Conservation (phyloP, 2,329 filamentous ascomycete species). For the Colletotrichum sojae region DNA sequence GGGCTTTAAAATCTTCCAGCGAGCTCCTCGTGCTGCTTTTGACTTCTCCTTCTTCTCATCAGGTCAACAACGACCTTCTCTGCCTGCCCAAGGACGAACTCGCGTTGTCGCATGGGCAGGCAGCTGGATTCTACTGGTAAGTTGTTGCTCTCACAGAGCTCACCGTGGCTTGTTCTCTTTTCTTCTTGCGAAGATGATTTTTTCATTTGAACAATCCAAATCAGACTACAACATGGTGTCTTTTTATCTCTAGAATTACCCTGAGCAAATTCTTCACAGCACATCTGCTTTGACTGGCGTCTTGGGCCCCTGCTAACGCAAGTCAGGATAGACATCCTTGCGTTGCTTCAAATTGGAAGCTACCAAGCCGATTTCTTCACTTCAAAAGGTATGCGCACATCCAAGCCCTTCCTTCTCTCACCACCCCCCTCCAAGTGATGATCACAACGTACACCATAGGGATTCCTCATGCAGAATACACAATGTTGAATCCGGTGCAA, state of each 20-base stretch:
- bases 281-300: background rate
- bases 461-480: constrained; percentile 79
- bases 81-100: constrained; percentile 19
- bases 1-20: constrained; percentile 42
- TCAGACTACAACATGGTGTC: constrained; percentile 72
- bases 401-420: background rate
- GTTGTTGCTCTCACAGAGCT: constrained; percentile 20
- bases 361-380: constrained; percentile 42
- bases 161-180: constrained; percentile 15
- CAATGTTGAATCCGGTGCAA: constrained; percentile 73
- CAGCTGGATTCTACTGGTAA: constrained; percentile 31
- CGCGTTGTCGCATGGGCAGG: constrained; percentile 13
- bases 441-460: constrained; percentile 72
- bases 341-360: constrained; percentile 62
- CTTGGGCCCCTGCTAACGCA: constrained; percentile 26
- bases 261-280: constrained; percentile 63
- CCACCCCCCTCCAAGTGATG: constrained; percentile 64
- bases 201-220: constrained; percentile 72
- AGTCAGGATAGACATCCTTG: constrained; percentile 15
- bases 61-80: constrained; percentile 40
- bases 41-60: constrained; percentile 43
- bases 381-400: constrained; percentile 32
- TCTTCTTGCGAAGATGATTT: constrained; percentile 57
- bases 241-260: constrained; percentile 65
- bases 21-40: constrained; percentile 44